Evolutionary conservation across 2,329 filamentous ascomycete species (phyloP).

Genomic region (Aspergillus sp.): DNA sequence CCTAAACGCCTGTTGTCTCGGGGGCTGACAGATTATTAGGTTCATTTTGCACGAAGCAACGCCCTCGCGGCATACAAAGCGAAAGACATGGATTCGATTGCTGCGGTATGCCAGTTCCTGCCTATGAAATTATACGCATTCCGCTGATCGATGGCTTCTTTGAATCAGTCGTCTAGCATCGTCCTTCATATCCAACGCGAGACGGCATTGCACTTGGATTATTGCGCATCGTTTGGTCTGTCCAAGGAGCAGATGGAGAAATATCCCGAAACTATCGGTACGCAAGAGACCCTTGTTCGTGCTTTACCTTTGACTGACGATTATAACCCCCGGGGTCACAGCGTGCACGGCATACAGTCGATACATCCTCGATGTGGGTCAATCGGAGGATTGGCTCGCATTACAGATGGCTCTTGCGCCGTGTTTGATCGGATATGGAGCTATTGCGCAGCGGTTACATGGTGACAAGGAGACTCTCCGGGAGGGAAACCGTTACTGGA

Average conservation of each 20-base stretch:
- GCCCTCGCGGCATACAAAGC: slow-evolving; percentile 83
- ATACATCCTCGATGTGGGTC: slow-evolving; percentile 85
- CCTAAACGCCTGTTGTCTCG: background rate
- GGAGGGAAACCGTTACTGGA: slow-evolving; percentile 74
- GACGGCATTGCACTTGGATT: slow-evolving; percentile 75
- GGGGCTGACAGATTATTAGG: slow-evolving; percentile 42
- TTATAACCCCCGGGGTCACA: slow-evolving; percentile 19
- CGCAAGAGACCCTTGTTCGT: background rate
- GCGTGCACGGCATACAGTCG: slow-evolving; percentile 81
- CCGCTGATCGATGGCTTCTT: background rate
- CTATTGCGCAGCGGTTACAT: slow-evolving; percentile 70
- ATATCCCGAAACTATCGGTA: slow-evolving; percentile 72
- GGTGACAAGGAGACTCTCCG: slow-evolving; percentile 58
- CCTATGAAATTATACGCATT: background rate
- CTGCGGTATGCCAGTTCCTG: slow-evolving; percentile 52
- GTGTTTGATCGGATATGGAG: slow-evolving; percentile 84
- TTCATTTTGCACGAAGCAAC: slow-evolving; percentile 85
- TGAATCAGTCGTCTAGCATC: slow-evolving; percentile 60
- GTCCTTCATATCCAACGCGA: slow-evolving; percentile 76
- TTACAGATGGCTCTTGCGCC: slow-evolving; percentile 82
- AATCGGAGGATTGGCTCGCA: slow-evolving; percentile 82
- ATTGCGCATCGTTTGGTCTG: slow-evolving; percentile 79
- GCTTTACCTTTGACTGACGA: slow-evolving; percentile 4
- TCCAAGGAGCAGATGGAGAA: slow-evolving; percentile 68
- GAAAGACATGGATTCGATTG: slow-evolving; percentile 69